Conservation (phyloP, 495 filamentous ascomycete genomes). For the Elaphomyces granulatus region DNA sequence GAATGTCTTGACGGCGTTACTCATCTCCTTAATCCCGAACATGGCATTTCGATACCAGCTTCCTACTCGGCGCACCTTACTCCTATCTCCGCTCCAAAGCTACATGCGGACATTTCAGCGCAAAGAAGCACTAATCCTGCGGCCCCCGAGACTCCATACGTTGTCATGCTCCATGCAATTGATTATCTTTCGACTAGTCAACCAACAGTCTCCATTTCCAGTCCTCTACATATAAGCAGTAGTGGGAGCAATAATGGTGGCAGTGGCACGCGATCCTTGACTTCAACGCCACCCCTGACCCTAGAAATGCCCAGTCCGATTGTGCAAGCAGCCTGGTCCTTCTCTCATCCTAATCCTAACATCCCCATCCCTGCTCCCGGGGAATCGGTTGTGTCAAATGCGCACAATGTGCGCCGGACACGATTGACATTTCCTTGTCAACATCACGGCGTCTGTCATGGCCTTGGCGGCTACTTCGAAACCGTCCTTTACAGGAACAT, state of each 20-base stretch:
- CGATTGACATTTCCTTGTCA: slow-evolving; percentile 56
- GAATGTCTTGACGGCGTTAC: slow-evolving; percentile 88
- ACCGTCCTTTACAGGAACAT: slow-evolving; percentile 70
- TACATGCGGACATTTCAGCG: slow-evolving; percentile 62
- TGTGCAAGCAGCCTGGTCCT: slow-evolving; percentile 35
- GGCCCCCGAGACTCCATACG: slow-evolving; percentile 76
- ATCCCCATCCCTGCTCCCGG: slow-evolving; percentile 22
- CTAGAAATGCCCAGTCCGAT: slow-evolving; percentile 21
- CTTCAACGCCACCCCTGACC: slow-evolving; percentile 16
- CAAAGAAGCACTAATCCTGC: slow-evolving; percentile 45
- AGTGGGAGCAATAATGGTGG: slow-evolving; percentile 6
- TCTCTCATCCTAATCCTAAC: slow-evolving; percentile 32
- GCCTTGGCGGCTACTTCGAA: slow-evolving; percentile 91
- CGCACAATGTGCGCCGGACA: slow-evolving; percentile 72
- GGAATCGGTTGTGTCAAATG: slow-evolving; percentile 43
- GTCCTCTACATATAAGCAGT: slow-evolving; percentile 5
- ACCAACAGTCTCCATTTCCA: slow-evolving; percentile 9
- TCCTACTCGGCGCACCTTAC: slow-evolving; percentile 86
- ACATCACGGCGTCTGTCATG: slow-evolving; percentile 73
- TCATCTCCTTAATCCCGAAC: slow-evolving; percentile 56
- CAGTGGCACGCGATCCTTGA: slow-evolving; percentile 16
- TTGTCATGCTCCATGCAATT: slow-evolving; percentile 79
- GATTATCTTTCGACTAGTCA: slow-evolving; percentile 55
- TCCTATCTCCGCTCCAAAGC: slow-evolving; percentile 76
- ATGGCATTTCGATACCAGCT: slow-evolving; percentile 84